Percentiles rank a stretch among this genome's conserved stretches.
phyloP scores from a whole-genome alignment of 331 rosid genomes.

The Rosa hybrid region DNA sequence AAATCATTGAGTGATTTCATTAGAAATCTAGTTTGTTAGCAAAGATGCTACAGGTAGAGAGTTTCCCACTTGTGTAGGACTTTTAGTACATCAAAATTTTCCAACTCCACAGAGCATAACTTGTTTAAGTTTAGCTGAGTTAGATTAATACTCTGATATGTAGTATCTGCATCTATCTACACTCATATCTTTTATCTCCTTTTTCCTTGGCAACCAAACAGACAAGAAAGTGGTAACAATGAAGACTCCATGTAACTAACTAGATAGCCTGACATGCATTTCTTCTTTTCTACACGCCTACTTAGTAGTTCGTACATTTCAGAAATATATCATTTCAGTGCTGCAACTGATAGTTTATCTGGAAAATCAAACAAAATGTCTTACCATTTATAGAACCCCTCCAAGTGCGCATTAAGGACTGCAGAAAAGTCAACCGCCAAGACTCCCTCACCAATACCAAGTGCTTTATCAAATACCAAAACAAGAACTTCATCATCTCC shows the following conservation, averaged over 20 bases:
- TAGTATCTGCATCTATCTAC: not conserved
- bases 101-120: not conserved
- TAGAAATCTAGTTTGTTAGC: not conserved
- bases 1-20: not conserved
- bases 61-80: not conserved
- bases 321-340: not conserved
- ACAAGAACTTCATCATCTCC: slow-evolving; percentile 57
- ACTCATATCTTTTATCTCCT: not conserved
- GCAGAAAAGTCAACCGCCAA: slow-evolving; percentile 59
- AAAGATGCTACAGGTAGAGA: not conserved
- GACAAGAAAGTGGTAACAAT: not conserved
- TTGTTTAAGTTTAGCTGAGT: not conserved
- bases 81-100: not conserved
- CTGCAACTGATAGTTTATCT: not conserved
- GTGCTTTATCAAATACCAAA: slow-evolving; percentile 51
- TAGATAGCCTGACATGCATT: not conserved
- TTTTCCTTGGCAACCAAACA: not conserved
- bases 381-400: slow-evolving; percentile 60
- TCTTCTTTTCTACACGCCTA: not conserved
- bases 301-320: not conserved
- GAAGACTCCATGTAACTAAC: not conserved
- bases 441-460: slow-evolving; percentile 53
- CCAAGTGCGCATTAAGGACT: slow-evolving; percentile 48
- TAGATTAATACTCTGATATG: not conserved
- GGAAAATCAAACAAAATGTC: not conserved